Conservation (phyloP, 768 basidiomycete genomes). For the Melanogaster broomeanus region DNA sequence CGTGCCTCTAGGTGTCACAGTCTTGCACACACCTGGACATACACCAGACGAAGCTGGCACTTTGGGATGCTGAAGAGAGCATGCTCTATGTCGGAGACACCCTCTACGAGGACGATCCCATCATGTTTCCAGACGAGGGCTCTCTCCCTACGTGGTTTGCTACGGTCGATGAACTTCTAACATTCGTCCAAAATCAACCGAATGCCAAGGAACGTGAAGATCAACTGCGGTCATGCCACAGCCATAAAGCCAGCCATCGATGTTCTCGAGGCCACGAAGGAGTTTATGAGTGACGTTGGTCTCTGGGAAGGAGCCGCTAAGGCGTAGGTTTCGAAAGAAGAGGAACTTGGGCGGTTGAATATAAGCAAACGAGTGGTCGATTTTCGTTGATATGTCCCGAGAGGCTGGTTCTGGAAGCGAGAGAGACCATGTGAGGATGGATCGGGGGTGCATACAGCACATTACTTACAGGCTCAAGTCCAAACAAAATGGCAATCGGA, state of each 20-base stretch:
- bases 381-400: constrained; percentile 53
- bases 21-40: constrained; percentile 60
- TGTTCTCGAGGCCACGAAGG: constrained; percentile 41
- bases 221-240: constrained; percentile 55
- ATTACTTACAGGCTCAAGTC: constrained; percentile 1
- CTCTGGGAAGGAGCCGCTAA: constrained; percentile 39
- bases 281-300: constrained; percentile 53
- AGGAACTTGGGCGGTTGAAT: constrained; percentile 44
- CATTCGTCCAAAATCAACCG: constrained; percentile 38
- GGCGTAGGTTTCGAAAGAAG: constrained; percentile 31
- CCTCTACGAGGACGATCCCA: constrained; percentile 54
- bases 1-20: constrained; percentile 37
- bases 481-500: neutral
- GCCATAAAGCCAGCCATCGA: constrained; percentile 45
- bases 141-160: constrained; percentile 52
- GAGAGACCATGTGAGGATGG: constrained; percentile 8
- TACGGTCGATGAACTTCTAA: constrained; percentile 44
- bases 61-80: constrained; percentile 49
- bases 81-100: constrained; percentile 62
- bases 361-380: constrained; percentile 41
- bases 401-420: constrained; percentile 44
- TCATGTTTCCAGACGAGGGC: constrained; percentile 56
- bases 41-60: constrained; percentile 59
- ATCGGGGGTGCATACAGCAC: neutral
- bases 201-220: constrained; percentile 30